These are phyloP conservation scores for Cryptococcus sp. DNA, from an alignment of 1,284 basidiomycete genomes.

Conservation along the genomic window DNA sequence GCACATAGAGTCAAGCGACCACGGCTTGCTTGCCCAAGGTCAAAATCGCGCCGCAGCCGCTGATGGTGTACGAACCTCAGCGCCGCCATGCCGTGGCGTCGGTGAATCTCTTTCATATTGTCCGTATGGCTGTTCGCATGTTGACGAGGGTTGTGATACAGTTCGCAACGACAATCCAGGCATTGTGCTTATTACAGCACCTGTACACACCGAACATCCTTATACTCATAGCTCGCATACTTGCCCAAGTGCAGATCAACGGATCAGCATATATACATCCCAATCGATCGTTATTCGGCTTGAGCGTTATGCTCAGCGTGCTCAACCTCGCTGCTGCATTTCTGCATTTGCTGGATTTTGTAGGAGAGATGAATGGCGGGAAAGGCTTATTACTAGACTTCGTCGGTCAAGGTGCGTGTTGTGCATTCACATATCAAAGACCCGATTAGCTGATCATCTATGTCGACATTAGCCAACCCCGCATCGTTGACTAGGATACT, in stretches of 20 bases:
- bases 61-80: conserved; percentile 45
- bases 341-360: conserved; percentile 44
- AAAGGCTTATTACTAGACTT: conserved; percentile 49
- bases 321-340: conserved; percentile 36
- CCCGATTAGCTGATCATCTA: no score
- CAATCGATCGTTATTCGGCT: conserved; percentile 32
- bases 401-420: conserved; percentile 44
- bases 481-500: conserved; percentile 40
- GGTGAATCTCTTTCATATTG: conserved; percentile 22
- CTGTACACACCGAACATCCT: conserved; percentile 47
- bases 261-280: conserved; percentile 42
- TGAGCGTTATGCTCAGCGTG: conserved; percentile 30
- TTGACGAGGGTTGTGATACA: conserved; percentile 9
- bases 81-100: conserved; percentile 46
- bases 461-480: conserved; percentile 26
- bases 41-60: not conserved
- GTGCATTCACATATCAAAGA: not conserved
- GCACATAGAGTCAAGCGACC: no score
- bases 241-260: conserved; percentile 40
- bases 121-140: no score
- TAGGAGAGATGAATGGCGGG: conserved; percentile 30
- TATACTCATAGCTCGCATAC: conserved; percentile 38
- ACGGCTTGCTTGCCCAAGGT: no score
- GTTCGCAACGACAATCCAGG: conserved; percentile 38
- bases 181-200: conserved; percentile 43